Conservation (phyloP, 108 stramenopile species). For the Skeletonema marinoi region DNA sequence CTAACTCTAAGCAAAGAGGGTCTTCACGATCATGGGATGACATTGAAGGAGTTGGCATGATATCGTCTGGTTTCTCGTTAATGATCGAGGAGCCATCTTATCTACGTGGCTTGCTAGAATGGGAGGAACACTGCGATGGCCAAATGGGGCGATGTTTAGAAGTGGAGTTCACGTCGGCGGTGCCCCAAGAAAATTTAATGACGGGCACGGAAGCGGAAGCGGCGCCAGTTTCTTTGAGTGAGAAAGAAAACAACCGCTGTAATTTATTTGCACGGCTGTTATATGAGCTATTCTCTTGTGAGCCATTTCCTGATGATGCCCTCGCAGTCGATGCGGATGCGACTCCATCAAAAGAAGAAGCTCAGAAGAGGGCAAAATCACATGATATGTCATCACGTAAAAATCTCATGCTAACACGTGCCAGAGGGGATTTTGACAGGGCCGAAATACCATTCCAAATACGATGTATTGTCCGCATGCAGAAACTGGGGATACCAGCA, state of each 20-base stretch:
- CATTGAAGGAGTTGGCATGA: conserved; percentile 34
- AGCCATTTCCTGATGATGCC: neutral
- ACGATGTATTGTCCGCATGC: neutral
- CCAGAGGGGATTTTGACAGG: neutral
- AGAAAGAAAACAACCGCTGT: conserved; percentile 6
- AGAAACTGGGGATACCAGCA: conserved; percentile 11
- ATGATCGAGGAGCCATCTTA: conserved; percentile 14
- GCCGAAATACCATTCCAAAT: neutral
- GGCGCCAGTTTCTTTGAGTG: neutral
- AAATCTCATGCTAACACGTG: no score
- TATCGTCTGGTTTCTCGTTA: conserved; percentile 16
- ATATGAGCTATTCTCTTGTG: conserved; percentile 14
- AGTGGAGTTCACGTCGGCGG: conserved; percentile 2
- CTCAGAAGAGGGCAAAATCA: neutral
- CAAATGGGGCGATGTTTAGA: conserved; percentile 11
- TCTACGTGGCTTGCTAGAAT: neutral
- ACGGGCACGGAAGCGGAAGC: neutral
- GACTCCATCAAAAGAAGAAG: neutral
- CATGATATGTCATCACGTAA: neutral
- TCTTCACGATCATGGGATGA: conserved; percentile 4
- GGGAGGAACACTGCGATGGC: neutral
- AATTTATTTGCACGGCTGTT: conserved; percentile 18
- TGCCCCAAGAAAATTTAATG: neutral
- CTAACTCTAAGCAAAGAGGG: neutral
- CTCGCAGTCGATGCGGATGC: neutral